Percentiles rank a stretch among this genome's conserved stretches.
Evolutionary conservation across 495 filamentous ascomycete species (phyloP).

Genomic region (Talaromyces ruber): DNA sequence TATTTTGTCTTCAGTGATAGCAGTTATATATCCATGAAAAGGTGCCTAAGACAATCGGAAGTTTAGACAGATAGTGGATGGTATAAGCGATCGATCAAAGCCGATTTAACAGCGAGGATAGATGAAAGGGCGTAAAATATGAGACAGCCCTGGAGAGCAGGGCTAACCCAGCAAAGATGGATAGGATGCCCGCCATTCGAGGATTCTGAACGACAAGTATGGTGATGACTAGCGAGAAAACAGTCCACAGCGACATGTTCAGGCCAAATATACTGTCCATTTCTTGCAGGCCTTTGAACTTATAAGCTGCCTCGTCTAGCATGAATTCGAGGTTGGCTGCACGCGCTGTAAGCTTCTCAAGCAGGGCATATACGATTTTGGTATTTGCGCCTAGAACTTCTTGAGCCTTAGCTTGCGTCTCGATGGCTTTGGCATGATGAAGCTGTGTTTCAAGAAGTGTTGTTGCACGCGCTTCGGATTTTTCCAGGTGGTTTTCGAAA

Average conservation of each 20-base stretch:
- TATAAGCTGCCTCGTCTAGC: constrained; percentile 30
- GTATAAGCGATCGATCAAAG: not conserved
- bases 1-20: not conserved
- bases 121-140: not conserved
- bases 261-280: constrained; percentile 13
- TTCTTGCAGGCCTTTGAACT: constrained; percentile 19
- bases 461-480: constrained; percentile 25
- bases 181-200: constrained; percentile 1
- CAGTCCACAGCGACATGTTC: constrained; percentile 16
- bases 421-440: constrained; percentile 25
- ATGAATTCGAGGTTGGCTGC: constrained; percentile 31
- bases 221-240: constrained; percentile 16
- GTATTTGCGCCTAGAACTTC: constrained; percentile 23
- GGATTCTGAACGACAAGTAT: constrained; percentile 17
- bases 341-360: constrained; percentile 26
- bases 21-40: not conserved
- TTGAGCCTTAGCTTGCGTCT: constrained; percentile 25
- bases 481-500: constrained; percentile 26
- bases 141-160: not conserved
- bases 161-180: not conserved
- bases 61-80: not conserved
- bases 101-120: not conserved
- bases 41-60: not conserved
- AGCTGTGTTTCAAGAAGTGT: constrained; percentile 28
- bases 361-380: constrained; percentile 26